A percentile compares a stretch with the other conserved stretches of the same genome.
Conservation (phyloP, 352 stramenopile species). For the Pythium folliculosum region DNA sequence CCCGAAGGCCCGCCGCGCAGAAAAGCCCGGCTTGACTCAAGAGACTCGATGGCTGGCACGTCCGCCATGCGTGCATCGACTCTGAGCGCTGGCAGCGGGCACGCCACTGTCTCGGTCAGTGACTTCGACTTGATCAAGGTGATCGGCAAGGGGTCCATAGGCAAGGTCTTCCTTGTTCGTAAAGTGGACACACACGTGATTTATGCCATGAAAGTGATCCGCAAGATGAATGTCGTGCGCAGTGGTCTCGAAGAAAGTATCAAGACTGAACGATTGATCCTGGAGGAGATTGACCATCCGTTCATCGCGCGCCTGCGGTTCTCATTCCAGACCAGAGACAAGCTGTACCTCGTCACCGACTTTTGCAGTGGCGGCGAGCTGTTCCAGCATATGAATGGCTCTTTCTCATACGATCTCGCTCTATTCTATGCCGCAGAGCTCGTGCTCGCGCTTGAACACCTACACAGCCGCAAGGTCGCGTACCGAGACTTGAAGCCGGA, state of each 20-base stretch:
- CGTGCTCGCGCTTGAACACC: conserved; percentile 92
- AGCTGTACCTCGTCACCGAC: conserved; percentile 89
- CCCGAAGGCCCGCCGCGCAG: conserved; percentile 37
- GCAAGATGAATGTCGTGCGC: conserved; percentile 93
- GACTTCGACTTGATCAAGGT: conserved; percentile 87
- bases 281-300: conserved; percentile 96
- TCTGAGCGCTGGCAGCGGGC: conserved; percentile 33
- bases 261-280: conserved; percentile 96
- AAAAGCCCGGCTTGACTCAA: conserved; percentile 29
- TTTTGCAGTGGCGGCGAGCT: conserved; percentile 95
- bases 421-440: conserved; percentile 97
- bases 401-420: conserved; percentile 65
- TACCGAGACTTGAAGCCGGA: conserved; percentile 98
- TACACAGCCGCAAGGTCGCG: conserved; percentile 95
- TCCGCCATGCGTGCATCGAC: conserved; percentile 63
- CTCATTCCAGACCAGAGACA: conserved; percentile 95
- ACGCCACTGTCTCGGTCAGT: conserved; percentile 67
- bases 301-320: conserved; percentile 98
- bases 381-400: conserved; percentile 97
- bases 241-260: conserved; percentile 95
- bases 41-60: conserved; percentile 41
- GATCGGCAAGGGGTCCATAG: conserved; percentile 84
- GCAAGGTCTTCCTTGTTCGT: conserved; percentile 89
- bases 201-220: conserved; percentile 99
- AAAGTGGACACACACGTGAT: conserved; percentile 90